Base-by-base conservation (phyloP, 768 basidiomycete genomes). In the Russula earlei region DNA sequence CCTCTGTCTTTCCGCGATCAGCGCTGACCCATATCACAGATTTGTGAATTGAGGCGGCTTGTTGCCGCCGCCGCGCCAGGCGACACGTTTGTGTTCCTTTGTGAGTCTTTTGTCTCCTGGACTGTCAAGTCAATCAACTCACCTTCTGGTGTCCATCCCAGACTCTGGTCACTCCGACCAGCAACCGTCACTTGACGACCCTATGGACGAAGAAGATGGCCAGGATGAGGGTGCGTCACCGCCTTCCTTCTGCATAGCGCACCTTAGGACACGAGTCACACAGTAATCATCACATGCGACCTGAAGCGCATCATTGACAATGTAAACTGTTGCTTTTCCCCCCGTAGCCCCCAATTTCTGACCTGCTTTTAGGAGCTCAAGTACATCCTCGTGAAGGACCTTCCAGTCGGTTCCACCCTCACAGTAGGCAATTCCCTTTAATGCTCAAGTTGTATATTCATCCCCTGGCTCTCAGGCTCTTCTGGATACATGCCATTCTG, bases 151-250 rank as follows among this genome's bases (percentile, higher is more conserved):
- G 2, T 43, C 36, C n/a, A 11, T 22, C 36, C 9, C 27, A 67
- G 67, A 59, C 24, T 62, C 64, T 4, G 67, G 67, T 1, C 65
- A 67, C 25, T 63, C 64, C 1, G 63, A 60, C n/a, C 67, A 66
- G 36, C 50, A 59, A 19, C 7, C 44, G 0, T 47, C 59, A 34
- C 4, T 8, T 10, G 59, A 56, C 40, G 38, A 52, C 2, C 33
- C 37, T 2, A 22, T 43, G 15, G 51, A 12, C 8, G 63, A 66
- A 47, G 62, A 62, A 6, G 67, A 67, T n/a, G 64, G 62, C 5
- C 33, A 49, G 8, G 65, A 66, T n/a, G 67, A 67, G 53, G 57
- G 65, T 62, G 40, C n/a, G 62, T 14, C 20, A 22, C 10, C 34
- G 7, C 6, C 6, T 22, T 2, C 4, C 24, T 5, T 9, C 34